phyloP scores from a whole-genome alignment of 805 yeast species.

The Teunomyces atbi region DNA sequence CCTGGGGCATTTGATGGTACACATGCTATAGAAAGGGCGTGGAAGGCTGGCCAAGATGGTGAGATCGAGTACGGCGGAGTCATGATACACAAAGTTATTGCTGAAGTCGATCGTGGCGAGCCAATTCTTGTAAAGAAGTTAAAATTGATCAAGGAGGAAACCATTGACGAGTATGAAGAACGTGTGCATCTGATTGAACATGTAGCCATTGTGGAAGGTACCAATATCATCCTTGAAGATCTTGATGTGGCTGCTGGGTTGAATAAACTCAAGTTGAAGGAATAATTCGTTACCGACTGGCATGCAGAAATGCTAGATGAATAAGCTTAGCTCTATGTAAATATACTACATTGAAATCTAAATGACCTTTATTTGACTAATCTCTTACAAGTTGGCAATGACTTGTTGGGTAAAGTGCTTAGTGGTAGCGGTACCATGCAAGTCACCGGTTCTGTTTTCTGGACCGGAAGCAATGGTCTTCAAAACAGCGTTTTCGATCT shows the following conservation, averaged over 20 bases:
- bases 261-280: slow-evolving; percentile 1
- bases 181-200: slow-evolving; percentile 87
- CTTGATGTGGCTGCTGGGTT: slow-evolving; percentile 13
- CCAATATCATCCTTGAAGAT: slow-evolving; percentile 55
- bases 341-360: slow-evolving; percentile 1
- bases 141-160: slow-evolving; percentile 66
- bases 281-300: neutral
- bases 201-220: slow-evolving; percentile 89
- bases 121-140: slow-evolving; percentile 83
- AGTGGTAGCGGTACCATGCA: slow-evolving; percentile 90
- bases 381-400: slow-evolving; percentile 62
- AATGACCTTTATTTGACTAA: slow-evolving; percentile 5
- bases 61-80: slow-evolving; percentile 77
- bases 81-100: slow-evolving; percentile 96
- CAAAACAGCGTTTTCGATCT: slow-evolving; percentile 83
- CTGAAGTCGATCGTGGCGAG: slow-evolving; percentile 91
- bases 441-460: slow-evolving; percentile 94
- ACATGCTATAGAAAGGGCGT: slow-evolving; percentile 94
- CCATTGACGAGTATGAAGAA: slow-evolving; percentile 73
- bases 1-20: slow-evolving; percentile 98
- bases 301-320: no score
- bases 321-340: neutral
- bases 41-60: slow-evolving; percentile 91
- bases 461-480: slow-evolving; percentile 92
- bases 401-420: slow-evolving; percentile 88